Base-by-base conservation (phyloP, 179 eudicot species). In the Corrigiola litoralis region DNA sequence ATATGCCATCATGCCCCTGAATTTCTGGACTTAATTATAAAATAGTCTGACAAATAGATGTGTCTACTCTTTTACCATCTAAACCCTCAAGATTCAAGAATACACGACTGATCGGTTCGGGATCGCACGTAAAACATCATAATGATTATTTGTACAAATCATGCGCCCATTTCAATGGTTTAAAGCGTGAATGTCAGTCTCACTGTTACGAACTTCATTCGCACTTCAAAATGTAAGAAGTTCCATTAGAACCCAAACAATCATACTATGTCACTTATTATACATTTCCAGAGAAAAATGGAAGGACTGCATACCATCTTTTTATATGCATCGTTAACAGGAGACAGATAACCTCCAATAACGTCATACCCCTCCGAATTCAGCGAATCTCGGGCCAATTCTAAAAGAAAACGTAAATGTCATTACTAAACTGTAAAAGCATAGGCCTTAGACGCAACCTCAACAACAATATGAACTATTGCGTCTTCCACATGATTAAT, bases 271-370 rank as follows among this genome's bases (percentile, higher is more conserved):
- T 23, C 44, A 40, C 20, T 37, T 6, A 11, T 34, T n/a, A 13
- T 21, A 47, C 29, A 16, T 7, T 27, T 24, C 56, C 12, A 37
- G 16, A 34, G 18, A 29, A 40, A 9, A 4, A 37, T 29, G 50
- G 58, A 51, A 60, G 62, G 6, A 32, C 13, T 24, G 59, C 62
- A 46, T 70, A 89, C 96, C 96, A 28, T 84, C 75, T 92, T 92
- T 72, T 75, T 83, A 75, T 92, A 92, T 50, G 95, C 86, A 87
- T 92, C 94, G 69, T 86, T 94, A 34, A 87, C 99, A 4, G 99
- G 99, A 44, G 99, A 94, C 95, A 90, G 77, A 69, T 94, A 94
- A 71, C 89, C 99, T 80, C 99, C 99, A 73, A 94, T 74, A 44
- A 87, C 91, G 61, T 70, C 76, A 71, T 77, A 87, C 48, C 97